Percentiles rank a stretch among this genome's conserved stretches.
Conservation (phyloP, 352 stramenopile genomes). For the Blastocystis sp. region DNA sequence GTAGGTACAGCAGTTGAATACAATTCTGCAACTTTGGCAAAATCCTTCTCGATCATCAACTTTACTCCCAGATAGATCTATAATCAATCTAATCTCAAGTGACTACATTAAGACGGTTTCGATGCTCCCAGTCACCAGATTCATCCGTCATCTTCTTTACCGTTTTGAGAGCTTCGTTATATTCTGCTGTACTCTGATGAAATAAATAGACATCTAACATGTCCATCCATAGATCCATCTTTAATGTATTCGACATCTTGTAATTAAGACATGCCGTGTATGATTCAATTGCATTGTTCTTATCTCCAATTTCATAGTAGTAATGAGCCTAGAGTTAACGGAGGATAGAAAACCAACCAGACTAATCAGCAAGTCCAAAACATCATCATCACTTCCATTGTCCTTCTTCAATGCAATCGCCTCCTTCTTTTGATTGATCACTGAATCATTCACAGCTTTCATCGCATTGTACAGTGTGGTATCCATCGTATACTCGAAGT, state of each 20-base stretch:
- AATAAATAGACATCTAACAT: constrained; percentile 60
- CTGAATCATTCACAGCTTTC: constrained; percentile 20
- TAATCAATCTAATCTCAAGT: not conserved
- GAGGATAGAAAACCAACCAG: not conserved
- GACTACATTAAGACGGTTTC: constrained; percentile 33
- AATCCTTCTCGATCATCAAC: constrained; percentile 43
- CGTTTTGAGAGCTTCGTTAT: not conserved
- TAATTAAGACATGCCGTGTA: constrained; percentile 51
- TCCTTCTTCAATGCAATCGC: constrained; percentile 10
- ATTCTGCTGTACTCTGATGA: constrained; percentile 39
- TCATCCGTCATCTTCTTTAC: constrained; percentile 47
- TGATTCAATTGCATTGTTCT: not conserved
- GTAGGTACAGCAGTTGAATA: constrained; percentile 36
- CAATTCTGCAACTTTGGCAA: constrained; percentile 49
- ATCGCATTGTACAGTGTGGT: constrained; percentile 39
- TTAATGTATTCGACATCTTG: constrained; percentile 59
- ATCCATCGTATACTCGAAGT: constrained; percentile 44
- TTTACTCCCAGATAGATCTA: constrained; percentile 56
- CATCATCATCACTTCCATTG: constrained; percentile 56
- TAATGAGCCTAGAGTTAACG: constrained; percentile 42
- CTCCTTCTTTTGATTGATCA: constrained; percentile 47
- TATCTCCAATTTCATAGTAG: constrained; percentile 53
- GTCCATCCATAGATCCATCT: constrained; percentile 61
- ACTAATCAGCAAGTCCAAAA: constrained; percentile 29
- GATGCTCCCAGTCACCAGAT: constrained; percentile 57